phyloP scores from a whole-genome alignment of 2,329 filamentous ascomycete genomes.

The Westerdykella ornata region DNA sequence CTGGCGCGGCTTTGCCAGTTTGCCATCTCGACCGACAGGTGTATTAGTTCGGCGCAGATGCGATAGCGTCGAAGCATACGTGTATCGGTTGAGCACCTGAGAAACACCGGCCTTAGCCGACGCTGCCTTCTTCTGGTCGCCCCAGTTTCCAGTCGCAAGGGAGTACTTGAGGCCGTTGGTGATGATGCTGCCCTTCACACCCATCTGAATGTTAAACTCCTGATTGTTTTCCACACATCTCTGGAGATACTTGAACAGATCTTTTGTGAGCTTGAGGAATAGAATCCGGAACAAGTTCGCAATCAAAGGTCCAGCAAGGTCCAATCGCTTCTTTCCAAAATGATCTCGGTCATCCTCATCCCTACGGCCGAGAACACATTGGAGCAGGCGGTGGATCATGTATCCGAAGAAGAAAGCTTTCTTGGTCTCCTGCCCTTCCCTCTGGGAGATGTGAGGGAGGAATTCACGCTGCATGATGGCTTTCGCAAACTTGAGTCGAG shows the following conservation, averaged over 20 bases:
- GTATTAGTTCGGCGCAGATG: conserved; percentile 97
- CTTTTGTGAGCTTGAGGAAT: conserved; percentile 83
- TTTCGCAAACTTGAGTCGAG: conserved; percentile 84
- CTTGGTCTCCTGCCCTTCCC: conserved; percentile 85
- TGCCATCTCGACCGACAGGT: conserved; percentile 93
- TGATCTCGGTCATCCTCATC: conserved; percentile 98
- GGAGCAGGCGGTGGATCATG: conserved; percentile 94
- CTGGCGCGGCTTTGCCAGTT: conserved; percentile 95
- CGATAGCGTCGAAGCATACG: conserved; percentile 90
- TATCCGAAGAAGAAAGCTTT: conserved; percentile 99
- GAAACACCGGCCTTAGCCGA: conserved; percentile 95
- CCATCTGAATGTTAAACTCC: conserved; percentile 85
- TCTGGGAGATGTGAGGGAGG: conserved; percentile 91
- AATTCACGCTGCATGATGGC: conserved; percentile 97
- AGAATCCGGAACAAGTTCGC: conserved; percentile 94
- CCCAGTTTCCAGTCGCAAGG: conserved; percentile 96
- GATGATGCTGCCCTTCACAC: conserved; percentile 83
- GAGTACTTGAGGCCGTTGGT: conserved; percentile 96
- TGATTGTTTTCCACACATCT: conserved; percentile 82
- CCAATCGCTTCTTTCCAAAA: conserved; percentile 96
- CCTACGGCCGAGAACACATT: conserved; percentile 84
- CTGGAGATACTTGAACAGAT: conserved; percentile 85
- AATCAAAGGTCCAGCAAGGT: conserved; percentile 87
- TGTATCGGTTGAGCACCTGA: conserved; percentile 96
- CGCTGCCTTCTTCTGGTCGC: conserved; percentile 96